phyloP scores from a whole-genome alignment of 2,329 filamentous ascomycete species.

The Fusarium globosum region DNA sequence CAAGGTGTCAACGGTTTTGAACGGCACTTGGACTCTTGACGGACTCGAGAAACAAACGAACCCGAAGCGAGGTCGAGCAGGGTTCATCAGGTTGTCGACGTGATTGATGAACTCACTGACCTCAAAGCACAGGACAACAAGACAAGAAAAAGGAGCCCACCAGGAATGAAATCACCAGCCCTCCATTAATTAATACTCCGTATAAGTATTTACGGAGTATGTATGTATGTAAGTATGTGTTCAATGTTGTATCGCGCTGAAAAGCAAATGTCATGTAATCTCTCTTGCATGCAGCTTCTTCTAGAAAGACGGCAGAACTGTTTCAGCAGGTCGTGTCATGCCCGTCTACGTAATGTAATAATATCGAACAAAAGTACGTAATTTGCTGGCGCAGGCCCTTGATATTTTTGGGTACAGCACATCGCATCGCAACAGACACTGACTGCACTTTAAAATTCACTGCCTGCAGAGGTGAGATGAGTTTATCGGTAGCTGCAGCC shows the following conservation, averaged over 20 bases:
- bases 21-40: conserved; percentile 1
- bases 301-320: conserved; percentile 50
- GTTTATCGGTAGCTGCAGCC: conserved; percentile 12
- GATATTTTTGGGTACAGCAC: conserved; percentile 21
- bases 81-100: conserved; percentile 14
- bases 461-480: conserved; percentile 17
- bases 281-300: conserved; percentile 40
- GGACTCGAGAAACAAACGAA: neutral
- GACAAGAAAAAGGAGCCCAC: neutral
- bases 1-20: neutral
- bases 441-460: neutral
- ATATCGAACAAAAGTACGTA: conserved; percentile 21
- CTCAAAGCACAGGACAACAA: conserved; percentile 7
- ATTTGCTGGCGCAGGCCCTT: conserved; percentile 32
- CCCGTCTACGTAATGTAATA: conserved; percentile 5
- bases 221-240: neutral
- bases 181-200: neutral
- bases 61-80: neutral
- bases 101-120: conserved; percentile 18
- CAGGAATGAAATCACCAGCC: neutral
- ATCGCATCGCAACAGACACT: neutral
- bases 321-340: conserved; percentile 8
- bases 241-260: conserved; percentile 4
- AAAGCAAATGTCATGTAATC: conserved; percentile 12
- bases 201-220: neutral